Conservation (phyloP, 495 filamentous ascomycete genomes). For the Elaphomyces granulatus region DNA sequence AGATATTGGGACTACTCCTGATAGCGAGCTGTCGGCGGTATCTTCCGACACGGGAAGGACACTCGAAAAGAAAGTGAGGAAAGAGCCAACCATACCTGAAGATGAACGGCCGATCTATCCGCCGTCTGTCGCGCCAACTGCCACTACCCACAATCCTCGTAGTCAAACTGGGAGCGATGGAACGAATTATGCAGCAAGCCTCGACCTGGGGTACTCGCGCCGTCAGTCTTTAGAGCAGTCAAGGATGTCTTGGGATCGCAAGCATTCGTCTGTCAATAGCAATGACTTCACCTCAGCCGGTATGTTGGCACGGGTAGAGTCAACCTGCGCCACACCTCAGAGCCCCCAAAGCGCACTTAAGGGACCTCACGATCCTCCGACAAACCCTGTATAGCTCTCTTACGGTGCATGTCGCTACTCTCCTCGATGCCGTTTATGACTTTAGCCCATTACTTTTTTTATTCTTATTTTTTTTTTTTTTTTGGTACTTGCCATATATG, state of each 20-base stretch:
- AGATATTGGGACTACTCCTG: constrained; percentile 12
- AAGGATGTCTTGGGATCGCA: constrained; percentile 63
- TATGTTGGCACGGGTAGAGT: constrained; percentile 70
- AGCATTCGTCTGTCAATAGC: constrained; percentile 44
- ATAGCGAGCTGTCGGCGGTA: constrained; percentile 32
- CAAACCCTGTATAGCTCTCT: constrained; percentile 19
- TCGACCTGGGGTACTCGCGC: constrained; percentile 23
- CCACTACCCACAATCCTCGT: constrained; percentile 65
- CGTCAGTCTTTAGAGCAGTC: constrained; percentile 51
- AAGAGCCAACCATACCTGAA: constrained; percentile 54
- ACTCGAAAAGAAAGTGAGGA: constrained; percentile 37
- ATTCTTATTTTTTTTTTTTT: background rate
- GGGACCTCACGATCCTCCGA: constrained; percentile 22
- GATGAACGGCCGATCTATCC: constrained; percentile 84
- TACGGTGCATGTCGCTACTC: constrained; percentile 15
- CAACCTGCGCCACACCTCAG: constrained; percentile 37
- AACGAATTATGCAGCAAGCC: constrained; percentile 69
- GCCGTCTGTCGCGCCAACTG: constrained; percentile 62
- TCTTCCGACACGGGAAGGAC: constrained; percentile 55
- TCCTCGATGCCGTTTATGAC: constrained; percentile 24
- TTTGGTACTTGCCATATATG: background rate
- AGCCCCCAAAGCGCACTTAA: constrained; percentile 24
- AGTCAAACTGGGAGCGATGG: constrained; percentile 89
- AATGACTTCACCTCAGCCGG: constrained; percentile 86
- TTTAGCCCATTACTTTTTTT: constrained; percentile 1